Evolutionary conservation across 2,329 filamentous ascomycete species (phyloP).

Genomic region (Ophiocordyceps robertsii): DNA sequence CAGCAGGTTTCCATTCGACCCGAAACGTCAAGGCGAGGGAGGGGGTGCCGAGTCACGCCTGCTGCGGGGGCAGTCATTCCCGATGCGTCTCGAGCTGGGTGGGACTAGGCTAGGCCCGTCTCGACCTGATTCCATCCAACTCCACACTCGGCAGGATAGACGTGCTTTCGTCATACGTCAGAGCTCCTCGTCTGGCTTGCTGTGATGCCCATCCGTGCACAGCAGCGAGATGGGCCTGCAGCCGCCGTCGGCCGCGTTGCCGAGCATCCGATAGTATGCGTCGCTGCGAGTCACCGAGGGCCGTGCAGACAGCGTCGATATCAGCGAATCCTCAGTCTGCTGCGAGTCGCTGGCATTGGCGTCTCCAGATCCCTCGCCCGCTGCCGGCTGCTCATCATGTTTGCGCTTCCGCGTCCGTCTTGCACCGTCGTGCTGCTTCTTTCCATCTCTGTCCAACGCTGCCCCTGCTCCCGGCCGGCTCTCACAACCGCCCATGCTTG

Average conservation of each 20-base stretch:
- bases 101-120: too few relatives aligned
- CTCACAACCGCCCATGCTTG: background rate
- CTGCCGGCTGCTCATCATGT: conserved; percentile 3
- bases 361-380: background rate
- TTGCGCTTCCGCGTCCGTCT: conserved; percentile 7
- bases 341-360: conserved; percentile 1
- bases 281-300: conserved; percentile 14
- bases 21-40: too few relatives aligned
- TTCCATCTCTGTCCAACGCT: too few relatives aligned
- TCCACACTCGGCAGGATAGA: too few relatives aligned
- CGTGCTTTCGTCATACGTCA: too few relatives aligned
- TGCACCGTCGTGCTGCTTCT: background rate
- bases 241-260: conserved; percentile 11
- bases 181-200: conserved; percentile 17
- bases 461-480: too few relatives aligned
- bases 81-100: too few relatives aligned
- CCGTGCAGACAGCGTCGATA: conserved; percentile 4
- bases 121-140: too few relatives aligned
- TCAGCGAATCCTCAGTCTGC: conserved; percentile 4
- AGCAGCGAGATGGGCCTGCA: conserved; percentile 20
- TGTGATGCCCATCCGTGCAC: conserved; percentile 20
- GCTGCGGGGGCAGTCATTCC: too few relatives aligned
- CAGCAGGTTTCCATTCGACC: too few relatives aligned
- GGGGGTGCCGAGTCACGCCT: too few relatives aligned
- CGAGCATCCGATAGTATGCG: conserved; percentile 20